A percentile compares a stretch with the other conserved stretches of the same genome.
These are phyloP conservation scores for Cercospora berteroae DNA, from an alignment of 2,329 filamentous ascomycete species.

Conservation along the genomic window DNA sequence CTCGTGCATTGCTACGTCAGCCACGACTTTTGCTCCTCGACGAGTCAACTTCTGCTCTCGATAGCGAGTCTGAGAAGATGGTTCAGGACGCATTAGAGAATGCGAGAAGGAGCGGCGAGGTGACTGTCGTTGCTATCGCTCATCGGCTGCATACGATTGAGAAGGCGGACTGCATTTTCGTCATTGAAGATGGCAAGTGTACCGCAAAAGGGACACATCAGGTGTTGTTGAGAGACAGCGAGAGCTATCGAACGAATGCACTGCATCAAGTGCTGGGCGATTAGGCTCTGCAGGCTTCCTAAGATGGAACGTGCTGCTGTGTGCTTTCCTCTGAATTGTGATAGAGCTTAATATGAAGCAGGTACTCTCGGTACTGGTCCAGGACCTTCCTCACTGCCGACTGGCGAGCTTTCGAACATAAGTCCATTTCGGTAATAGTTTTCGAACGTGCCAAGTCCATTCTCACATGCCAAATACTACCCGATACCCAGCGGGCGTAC, in stretches of 20 bases:
- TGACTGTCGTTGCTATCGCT: conserved; percentile 48
- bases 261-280: conserved; percentile 28
- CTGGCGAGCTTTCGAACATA: neutral
- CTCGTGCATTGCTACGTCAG: conserved; percentile 45
- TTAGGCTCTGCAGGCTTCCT: conserved; percentile 28
- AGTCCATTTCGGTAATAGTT: neutral
- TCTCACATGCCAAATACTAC: neutral
- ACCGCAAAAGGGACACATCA: conserved; percentile 51
- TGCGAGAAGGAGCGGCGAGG: conserved; percentile 24
- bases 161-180: conserved; percentile 45
- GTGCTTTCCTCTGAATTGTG: neutral
- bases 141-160: conserved; percentile 45
- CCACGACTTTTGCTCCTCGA: conserved; percentile 44
- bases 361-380: neutral
- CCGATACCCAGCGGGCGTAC: neutral
- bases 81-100: conserved; percentile 43
- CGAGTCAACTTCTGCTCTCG: conserved; percentile 45
- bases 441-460: neutral
- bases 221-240: conserved; percentile 34
- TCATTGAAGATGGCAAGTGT: conserved; percentile 50
- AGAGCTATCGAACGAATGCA: conserved; percentile 27
- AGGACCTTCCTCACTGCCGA: neutral
- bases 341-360: neutral
- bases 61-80: conserved; percentile 44
- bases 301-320: neutral